These are phyloP conservation scores for Marasmius fiardii DNA, from an alignment of 1,284 basidiomycete species.

Conservation along the genomic window DNA sequence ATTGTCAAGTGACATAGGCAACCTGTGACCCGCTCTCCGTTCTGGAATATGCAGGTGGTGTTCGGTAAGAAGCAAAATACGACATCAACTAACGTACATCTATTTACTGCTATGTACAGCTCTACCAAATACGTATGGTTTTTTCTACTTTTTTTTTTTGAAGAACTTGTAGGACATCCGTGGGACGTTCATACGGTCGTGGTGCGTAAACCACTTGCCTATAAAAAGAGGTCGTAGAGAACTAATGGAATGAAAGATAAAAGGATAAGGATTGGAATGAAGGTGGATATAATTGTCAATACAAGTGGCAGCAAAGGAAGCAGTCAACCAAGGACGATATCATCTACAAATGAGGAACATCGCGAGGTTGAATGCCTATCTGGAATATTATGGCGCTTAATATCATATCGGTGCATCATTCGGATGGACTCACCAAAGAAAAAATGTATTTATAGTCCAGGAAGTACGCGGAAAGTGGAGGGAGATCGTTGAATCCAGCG, in stretches of 20 bases:
- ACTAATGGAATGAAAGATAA: no score
- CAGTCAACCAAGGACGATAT: no score
- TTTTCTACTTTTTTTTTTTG: background rate
- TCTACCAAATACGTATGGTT: background rate
- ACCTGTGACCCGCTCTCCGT: background rate
- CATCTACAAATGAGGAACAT: no score
- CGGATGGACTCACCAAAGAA: background rate
- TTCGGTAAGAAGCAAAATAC: background rate
- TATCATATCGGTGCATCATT: background rate
- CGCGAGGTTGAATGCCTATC: background rate
- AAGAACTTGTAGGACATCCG: background rate
- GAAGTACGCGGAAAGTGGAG: slow-evolving; percentile 81
- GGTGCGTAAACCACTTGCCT: no score
- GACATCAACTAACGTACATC: slow-evolving; percentile 1
- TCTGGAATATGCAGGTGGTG: background rate
- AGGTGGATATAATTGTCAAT: no score
- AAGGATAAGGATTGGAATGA: no score
- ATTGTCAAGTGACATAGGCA: background rate
- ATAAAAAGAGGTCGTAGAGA: no score
- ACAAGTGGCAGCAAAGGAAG: no score
- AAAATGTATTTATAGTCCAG: slow-evolving; percentile 61
- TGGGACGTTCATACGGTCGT: background rate
- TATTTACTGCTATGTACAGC: no score
- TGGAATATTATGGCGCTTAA: background rate
- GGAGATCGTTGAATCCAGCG: slow-evolving; percentile 76